These are phyloP conservation scores for Zygotorulaspora danielsina DNA, from an alignment of 805 yeast species.

Conservation along the genomic window DNA sequence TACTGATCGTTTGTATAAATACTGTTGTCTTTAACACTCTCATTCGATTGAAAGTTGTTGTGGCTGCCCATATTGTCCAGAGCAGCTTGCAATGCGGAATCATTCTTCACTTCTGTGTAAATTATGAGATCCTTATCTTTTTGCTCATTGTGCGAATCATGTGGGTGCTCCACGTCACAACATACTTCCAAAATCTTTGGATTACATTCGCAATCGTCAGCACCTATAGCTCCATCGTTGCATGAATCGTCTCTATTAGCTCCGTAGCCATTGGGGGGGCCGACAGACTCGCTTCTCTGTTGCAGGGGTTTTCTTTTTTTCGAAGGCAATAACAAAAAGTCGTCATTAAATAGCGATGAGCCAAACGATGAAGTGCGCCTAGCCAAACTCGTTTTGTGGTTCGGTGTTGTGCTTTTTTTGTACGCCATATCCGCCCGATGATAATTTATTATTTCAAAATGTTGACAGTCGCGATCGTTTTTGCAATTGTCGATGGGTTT, in stretches of 20 bases:
- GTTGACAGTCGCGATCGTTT: slow-evolving; percentile 37
- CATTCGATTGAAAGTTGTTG: too few relatives aligned
- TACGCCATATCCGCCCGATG: slow-evolving; percentile 23
- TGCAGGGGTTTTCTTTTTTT: slow-evolving; percentile 11
- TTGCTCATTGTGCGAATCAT: background rate
- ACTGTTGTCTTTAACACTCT: too few relatives aligned
- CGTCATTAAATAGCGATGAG: slow-evolving; percentile 9
- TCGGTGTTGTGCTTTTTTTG: background rate
- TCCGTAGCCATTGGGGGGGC: background rate
- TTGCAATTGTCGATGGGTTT: slow-evolving; percentile 8
- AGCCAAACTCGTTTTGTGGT: background rate
- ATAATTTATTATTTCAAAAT: slow-evolving; percentile 41
- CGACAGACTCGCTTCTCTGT: too few relatives aligned
- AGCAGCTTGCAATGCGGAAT: slow-evolving; percentile 4
- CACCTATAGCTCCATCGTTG: slow-evolving; percentile 4
- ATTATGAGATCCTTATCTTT: slow-evolving; percentile 11
- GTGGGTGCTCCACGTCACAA: slow-evolving; percentile 37
- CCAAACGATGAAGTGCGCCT: background rate
- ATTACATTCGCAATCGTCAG: slow-evolving; percentile 30
- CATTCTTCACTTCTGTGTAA: slow-evolving; percentile 9
- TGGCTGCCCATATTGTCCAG: background rate
- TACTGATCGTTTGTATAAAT: background rate
- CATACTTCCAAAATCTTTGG: slow-evolving; percentile 42
- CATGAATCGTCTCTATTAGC: background rate
- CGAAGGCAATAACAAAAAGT: slow-evolving; percentile 22